A percentile compares a stretch with the other conserved stretches of the same genome.
Evolutionary conservation across 805 yeast genomes (phyloP).

Genomic region (Saccharomycopsis sp.): DNA sequence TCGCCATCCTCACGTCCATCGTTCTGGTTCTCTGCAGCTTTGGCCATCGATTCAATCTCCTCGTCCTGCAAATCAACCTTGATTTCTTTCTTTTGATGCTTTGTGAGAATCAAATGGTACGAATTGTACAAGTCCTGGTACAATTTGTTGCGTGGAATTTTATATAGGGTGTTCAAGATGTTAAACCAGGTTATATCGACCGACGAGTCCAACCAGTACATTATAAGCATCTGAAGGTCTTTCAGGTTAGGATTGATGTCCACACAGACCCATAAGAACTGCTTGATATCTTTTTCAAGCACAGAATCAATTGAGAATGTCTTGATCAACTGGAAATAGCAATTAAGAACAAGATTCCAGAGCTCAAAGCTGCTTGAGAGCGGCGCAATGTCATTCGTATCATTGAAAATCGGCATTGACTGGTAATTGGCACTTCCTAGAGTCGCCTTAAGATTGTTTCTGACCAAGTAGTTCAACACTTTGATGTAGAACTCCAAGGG

Average conservation of each 20-base stretch:
- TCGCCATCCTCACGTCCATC: slow-evolving; percentile 18
- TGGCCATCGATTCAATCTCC: slow-evolving; percentile 40
- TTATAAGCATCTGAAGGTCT: slow-evolving; percentile 40
- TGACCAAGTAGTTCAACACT: slow-evolving; percentile 29
- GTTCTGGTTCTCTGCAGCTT: slow-evolving; percentile 24
- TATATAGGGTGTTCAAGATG: slow-evolving; percentile 45
- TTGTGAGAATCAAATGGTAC: slow-evolving; percentile 36
- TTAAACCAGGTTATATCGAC: slow-evolving; percentile 50
- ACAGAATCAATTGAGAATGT: slow-evolving; percentile 40
- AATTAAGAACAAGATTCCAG: slow-evolving; percentile 41
- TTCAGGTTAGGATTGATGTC: slow-evolving; percentile 39
- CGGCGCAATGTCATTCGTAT: slow-evolving; percentile 38
- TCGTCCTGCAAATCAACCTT: slow-evolving; percentile 38
- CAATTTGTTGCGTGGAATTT: slow-evolving; percentile 37
- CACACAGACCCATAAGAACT: slow-evolving; percentile 53
- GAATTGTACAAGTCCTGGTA: slow-evolving; percentile 36
- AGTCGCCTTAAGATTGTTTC: slow-evolving; percentile 29
- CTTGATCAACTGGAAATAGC: slow-evolving; percentile 54
- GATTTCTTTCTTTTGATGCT: slow-evolving; percentile 28
- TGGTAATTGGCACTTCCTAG: slow-evolving; percentile 24
- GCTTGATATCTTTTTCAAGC: slow-evolving; percentile 41
- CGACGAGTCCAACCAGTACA: slow-evolving; percentile 55
- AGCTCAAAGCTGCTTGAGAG: slow-evolving; percentile 36
- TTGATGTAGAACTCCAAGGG: slow-evolving; percentile 27
- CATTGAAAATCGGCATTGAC: slow-evolving; percentile 32